These are phyloP conservation scores for Aspergillus saccharolyticus DNA, from an alignment of 495 filamentous ascomycete species.

Conservation along the genomic window DNA sequence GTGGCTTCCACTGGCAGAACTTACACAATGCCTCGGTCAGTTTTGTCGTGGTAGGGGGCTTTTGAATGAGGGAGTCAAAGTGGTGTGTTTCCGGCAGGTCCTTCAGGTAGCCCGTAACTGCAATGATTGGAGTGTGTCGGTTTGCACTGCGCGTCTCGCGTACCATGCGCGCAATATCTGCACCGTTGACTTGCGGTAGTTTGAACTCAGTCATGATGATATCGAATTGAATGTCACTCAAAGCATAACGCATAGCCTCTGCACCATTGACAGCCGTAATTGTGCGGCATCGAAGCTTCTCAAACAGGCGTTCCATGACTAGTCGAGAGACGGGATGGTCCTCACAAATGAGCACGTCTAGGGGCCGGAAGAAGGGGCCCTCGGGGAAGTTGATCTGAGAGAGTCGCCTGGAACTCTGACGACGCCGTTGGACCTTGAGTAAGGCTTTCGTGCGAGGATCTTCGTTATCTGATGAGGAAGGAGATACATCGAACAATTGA, in stretches of 20 bases:
- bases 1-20: constrained; percentile 89
- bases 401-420: constrained; percentile 86
- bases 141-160: constrained; percentile 92
- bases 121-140: constrained; percentile 89
- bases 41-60: constrained; percentile 86
- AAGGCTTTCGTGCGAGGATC: constrained; percentile 85
- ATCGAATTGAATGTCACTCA: constrained; percentile 89
- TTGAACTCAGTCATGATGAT: constrained; percentile 98
- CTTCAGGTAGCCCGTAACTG: constrained; percentile 95
- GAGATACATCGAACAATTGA: constrained; percentile 93
- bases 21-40: constrained; percentile 77
- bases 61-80: constrained; percentile 91
- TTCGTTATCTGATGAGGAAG: constrained; percentile 96
- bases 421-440: constrained; percentile 84
- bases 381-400: constrained; percentile 81
- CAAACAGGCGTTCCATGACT: constrained; percentile 94
- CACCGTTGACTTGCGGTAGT: constrained; percentile 87
- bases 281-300: constrained; percentile 92
- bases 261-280: constrained; percentile 83
- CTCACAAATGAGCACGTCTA: constrained; percentile 95
- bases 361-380: constrained; percentile 78
- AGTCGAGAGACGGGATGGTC: constrained; percentile 96
- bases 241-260: constrained; percentile 85
- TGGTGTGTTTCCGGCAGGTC: constrained; percentile 90
- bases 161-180: constrained; percentile 95